Evolutionary conservation across 805 yeast genomes (phyloP), one percentile per base, ranked within the genome.

Genomic region (Candida pseudofarinosa): DNA sequence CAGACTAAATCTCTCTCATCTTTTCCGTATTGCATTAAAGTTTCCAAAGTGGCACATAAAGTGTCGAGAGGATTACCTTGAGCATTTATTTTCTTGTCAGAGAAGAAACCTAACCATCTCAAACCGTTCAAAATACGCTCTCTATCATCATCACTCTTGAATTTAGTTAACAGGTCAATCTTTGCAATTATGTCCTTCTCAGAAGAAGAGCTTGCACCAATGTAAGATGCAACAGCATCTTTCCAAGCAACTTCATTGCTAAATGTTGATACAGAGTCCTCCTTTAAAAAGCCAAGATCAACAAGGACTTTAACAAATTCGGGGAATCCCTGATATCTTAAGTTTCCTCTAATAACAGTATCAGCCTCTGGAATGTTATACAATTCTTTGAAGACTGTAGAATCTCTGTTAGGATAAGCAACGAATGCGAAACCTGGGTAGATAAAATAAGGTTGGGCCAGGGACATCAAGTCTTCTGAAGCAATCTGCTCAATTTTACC

Each of bases 241-340:
- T 88, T 90, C 99, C 99, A 93, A 38, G 95, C 75, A 45, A 74
- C 67, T 42, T 69, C 60, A 44, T 70, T 59, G 46, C 76, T 58
- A 69, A 90, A 81, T 50, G 75, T 69, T 47, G 79, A 83, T 49
- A 69, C 65, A 50, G 78, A 77, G 20, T 80, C 83, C 55, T 93
- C 99, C 63, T 80, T 82, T 62, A 93, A 77, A 79, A 93, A 83
- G 19, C 97, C 97, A 55, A 89, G 71, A 69, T 91, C 98, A 45
- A 93, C 98, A 39, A 93, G 78, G 37, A 85, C 97, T 74, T 90
- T 90, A 66, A 90, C 83, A 66, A 93, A 91, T 73, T 91, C 96
- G 47, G 98, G 97, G 91, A 93, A 93, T 39, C 99, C 99, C 74
- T 89, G 97, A 81, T 77, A 93, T 74, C 99, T 82, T 63, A 93